Conservation (phyloP, 2,329 filamentous ascomycete species). For the Fusarium beomiforme region DNA sequence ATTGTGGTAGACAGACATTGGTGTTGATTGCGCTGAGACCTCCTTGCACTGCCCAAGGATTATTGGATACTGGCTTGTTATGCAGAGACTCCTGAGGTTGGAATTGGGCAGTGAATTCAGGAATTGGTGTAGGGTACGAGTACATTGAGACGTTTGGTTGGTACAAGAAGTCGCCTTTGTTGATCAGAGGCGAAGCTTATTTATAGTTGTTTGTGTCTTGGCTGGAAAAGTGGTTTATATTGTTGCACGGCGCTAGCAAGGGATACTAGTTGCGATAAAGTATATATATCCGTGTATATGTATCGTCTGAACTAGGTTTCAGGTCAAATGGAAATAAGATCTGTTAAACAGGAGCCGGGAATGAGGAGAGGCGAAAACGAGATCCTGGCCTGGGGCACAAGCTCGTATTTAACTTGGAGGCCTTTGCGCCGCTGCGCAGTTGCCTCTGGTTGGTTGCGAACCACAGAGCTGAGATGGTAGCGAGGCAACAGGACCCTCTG, state of each 20-base stretch:
- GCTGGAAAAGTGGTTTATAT: not conserved
- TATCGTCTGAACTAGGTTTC: not conserved
- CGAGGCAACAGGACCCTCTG: slow-evolving; percentile 14
- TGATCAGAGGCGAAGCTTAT: slow-evolving; percentile 18
- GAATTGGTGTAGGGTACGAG: slow-evolving; percentile 3
- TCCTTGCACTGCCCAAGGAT: slow-evolving; percentile 4
- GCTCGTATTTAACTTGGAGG: slow-evolving; percentile 10
- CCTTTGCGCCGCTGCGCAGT: slow-evolving; percentile 15
- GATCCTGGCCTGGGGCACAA: not conserved
- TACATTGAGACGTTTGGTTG: slow-evolving; percentile 17
- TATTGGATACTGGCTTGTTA: slow-evolving; percentile 12
- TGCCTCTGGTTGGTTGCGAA: slow-evolving; percentile 19
- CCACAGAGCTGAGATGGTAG: slow-evolving; percentile 7
- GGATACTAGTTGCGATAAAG: not conserved
- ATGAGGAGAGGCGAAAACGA: slow-evolving; percentile 6
- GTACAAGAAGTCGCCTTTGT: not conserved
- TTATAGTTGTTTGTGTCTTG: not conserved
- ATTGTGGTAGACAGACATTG: not conserved
- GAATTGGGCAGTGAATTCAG: slow-evolving; percentile 9
- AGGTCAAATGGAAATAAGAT: not conserved
- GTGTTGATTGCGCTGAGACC: slow-evolving; percentile 11
- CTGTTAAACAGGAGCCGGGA: not conserved
- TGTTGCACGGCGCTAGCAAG: not conserved
- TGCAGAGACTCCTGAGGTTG: not conserved
- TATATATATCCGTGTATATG: not conserved